A percentile compares a stretch with the other conserved stretches of the same genome.
These are phyloP conservation scores for Vachellia pachyceras DNA, from an alignment of 306 rosid genomes.

Conservation along the genomic window DNA sequence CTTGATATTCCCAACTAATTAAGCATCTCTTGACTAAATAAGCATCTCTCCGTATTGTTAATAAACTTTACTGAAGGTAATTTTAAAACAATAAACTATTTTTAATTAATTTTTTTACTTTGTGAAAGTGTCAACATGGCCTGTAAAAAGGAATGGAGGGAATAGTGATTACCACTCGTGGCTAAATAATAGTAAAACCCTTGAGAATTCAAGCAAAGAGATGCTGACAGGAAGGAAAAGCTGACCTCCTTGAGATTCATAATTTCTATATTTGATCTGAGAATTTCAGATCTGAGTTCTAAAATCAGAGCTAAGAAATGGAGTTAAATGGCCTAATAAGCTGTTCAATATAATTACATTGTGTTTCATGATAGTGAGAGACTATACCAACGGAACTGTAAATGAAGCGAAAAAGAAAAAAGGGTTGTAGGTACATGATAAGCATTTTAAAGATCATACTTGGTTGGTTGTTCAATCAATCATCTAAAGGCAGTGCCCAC, in stretches of 20 bases:
- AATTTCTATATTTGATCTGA: slow-evolving; percentile 23
- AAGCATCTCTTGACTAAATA: too few relatives aligned
- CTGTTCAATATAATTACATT: slow-evolving; percentile 39
- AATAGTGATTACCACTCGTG: too few relatives aligned
- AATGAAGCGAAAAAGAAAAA: slow-evolving; percentile 16
- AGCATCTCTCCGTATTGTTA: too few relatives aligned
- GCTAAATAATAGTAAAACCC: neutral
- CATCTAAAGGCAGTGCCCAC: slow-evolving; percentile 65
- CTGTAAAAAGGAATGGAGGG: too few relatives aligned
- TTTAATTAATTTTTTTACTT: too few relatives aligned
- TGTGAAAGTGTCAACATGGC: too few relatives aligned
- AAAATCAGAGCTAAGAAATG: slow-evolving; percentile 26
- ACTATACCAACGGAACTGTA: slow-evolving; percentile 44
- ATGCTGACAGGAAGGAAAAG: neutral
- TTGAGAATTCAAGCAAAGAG: neutral
- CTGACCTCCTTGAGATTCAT: neutral
- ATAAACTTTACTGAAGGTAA: too few relatives aligned
- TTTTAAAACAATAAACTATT: too few relatives aligned
- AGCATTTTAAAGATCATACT: slow-evolving; percentile 27
- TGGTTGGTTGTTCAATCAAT: slow-evolving; percentile 22
- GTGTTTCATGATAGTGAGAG: slow-evolving; percentile 33
- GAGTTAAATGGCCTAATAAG: slow-evolving; percentile 33
- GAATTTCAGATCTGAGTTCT: slow-evolving; percentile 18
- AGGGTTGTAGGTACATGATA: slow-evolving; percentile 29
- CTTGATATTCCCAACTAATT: too few relatives aligned